Base-by-base conservation (phyloP, 2,329 filamentous ascomycete genomes). In the Colletotrichum brevisporum region DNA sequence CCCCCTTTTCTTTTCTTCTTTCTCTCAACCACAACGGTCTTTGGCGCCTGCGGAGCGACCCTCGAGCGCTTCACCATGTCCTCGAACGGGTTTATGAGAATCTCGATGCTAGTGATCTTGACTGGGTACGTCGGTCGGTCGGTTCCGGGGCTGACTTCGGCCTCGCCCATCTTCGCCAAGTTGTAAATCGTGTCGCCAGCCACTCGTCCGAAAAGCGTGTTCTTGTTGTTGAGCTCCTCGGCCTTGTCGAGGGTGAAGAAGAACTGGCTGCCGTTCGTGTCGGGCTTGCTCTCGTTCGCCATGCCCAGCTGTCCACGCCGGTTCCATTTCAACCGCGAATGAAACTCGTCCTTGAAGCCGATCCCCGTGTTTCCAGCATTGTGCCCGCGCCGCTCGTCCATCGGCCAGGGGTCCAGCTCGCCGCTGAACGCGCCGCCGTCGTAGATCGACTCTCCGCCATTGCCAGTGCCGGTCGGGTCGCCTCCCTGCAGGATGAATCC, bases 181-280 rank as follows among this genome's bases (percentile, higher is more conserved):
- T 98, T 98, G 83, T 97, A 99, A 63, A 99, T 96, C 16, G 95
- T 98, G 73, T 98, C 94, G 31, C 95, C 96, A 43, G 93, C 94
- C 52, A 99, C 88, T 65, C 96, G 87, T 18, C 96, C 96, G 83
- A 99, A 98, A 79, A 98, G 83, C 0, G 96, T 98, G 79, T 98
- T 98, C 81, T 93, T 94, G 59, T 92, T 92, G 74, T 92, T 94
- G 76, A 99, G 80, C 83, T 98, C 94, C 27, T 94, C 91, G 26
- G 95, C 86, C 77, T 92, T 94, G 71, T 90, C 94, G 61, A 99
- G 82, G 0, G 96, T 98, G 71, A 99, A 91, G 83, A 99, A 99
- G 85, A 98, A 98, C 80, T 99, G 96, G 79, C 94, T 97, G 41
- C 94, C 93, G 82, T 98, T 98, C 63, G 93, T 93, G 75, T 95